Evolutionary conservation across 257 asterid genomes (phyloP).

Genomic region (Vinca minor): DNA sequence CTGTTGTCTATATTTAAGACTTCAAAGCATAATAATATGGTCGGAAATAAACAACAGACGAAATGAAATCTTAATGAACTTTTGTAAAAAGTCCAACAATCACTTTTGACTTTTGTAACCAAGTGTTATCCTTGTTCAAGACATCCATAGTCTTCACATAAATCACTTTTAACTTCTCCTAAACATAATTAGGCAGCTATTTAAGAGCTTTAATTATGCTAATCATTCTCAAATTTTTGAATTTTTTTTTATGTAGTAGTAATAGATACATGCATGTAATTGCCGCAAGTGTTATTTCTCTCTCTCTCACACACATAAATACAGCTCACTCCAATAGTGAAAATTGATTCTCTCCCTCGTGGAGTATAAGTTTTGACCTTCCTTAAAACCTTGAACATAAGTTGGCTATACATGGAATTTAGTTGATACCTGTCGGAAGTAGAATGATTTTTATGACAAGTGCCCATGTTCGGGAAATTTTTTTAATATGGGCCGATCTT

Average conservation of each 20-base stretch:
- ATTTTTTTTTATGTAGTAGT: no score
- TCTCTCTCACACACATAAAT: no score
- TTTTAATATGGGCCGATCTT: no score
- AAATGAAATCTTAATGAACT: slow-evolving; percentile 10
- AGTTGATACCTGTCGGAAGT: slow-evolving; percentile 11
- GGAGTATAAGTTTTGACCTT: slow-evolving; percentile 3
- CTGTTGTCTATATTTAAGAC: slow-evolving; percentile 33
- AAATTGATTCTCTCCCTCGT: no score
- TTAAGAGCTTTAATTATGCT: no score
- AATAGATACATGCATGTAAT: no score
- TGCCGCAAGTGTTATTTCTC: no score
- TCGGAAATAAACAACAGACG: slow-evolving; percentile 27
- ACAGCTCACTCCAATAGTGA: no score
- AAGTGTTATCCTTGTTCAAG: background rate
- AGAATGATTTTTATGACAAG: background rate
- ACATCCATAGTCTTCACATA: no score
- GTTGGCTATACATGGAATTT: slow-evolving; percentile 2
- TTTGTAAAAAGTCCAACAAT: slow-evolving; percentile 30
- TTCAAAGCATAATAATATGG: slow-evolving; percentile 32
- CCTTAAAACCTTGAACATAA: slow-evolving; percentile 5
- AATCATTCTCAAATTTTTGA: no score
- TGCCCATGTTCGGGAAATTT: background rate
- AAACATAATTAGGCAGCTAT: no score
- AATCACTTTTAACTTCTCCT: no score
- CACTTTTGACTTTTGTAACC: slow-evolving; percentile 40